A percentile compares a stretch with the other conserved stretches of the same genome.
Evolutionary conservation across 768 basidiomycete genomes (phyloP).

Genomic region (Xerocomellus intermedius): DNA sequence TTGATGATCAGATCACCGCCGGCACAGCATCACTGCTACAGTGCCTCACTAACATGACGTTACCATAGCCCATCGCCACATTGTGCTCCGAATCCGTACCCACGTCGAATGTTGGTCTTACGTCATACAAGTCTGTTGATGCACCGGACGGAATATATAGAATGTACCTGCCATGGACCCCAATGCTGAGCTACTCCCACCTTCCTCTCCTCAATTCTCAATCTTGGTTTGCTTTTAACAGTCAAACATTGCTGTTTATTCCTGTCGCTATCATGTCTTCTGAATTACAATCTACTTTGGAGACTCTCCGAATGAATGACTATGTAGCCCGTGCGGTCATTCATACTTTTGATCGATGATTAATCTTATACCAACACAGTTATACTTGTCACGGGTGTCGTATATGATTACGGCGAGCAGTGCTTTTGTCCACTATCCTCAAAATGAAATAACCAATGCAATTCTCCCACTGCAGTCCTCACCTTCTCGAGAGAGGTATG

Average conservation of each 20-base stretch:
- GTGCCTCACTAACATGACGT: no score
- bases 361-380: neutral
- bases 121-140: no score
- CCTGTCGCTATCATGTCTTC: neutral
- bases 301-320: neutral
- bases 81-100: no score
- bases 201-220: neutral
- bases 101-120: no score
- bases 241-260: neutral
- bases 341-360: neutral
- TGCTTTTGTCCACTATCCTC: no score
- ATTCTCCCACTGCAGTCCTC: neutral
- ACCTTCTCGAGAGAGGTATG: neutral
- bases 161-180: no score
- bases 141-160: no score
- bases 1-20: no score
- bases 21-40: no score
- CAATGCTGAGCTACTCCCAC: no score
- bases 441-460: neutral
- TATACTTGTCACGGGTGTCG: neutral
- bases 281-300: neutral
- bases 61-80: no score
- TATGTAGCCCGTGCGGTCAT: neutral
- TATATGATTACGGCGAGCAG: conserved; percentile 10
- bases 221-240: neutral